These are phyloP conservation scores for Citrus australasica DNA, from an alignment of 345 rosid genomes.

Conservation along the genomic window DNA sequence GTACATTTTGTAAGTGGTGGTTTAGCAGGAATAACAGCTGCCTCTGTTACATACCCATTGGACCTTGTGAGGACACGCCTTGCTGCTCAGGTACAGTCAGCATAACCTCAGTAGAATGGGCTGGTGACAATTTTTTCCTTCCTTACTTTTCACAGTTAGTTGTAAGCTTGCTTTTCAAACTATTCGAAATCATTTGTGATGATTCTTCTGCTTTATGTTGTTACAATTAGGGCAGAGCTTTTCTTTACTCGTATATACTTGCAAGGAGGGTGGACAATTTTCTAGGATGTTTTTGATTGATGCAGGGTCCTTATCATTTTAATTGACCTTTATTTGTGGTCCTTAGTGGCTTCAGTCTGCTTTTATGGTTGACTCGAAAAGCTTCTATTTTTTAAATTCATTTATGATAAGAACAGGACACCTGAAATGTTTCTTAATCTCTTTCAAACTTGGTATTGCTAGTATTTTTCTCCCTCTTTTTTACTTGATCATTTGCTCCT, in stretches of 20 bases:
- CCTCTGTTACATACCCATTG: slow-evolving; percentile 89
- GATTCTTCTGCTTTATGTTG: background rate
- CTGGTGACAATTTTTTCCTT: background rate
- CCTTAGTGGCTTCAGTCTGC: background rate
- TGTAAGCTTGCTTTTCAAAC: background rate
- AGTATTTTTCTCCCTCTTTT: background rate
- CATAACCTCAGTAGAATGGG: slow-evolving; percentile 1
- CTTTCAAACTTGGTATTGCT: background rate
- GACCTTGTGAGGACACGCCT: slow-evolving; percentile 98
- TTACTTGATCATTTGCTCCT: slow-evolving; percentile 1
- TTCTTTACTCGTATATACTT: background rate
- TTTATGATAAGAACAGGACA: background rate
- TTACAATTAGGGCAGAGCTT: background rate
- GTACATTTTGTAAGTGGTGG: slow-evolving; percentile 86
- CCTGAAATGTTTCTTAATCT: background rate
- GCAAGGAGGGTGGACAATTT: background rate
- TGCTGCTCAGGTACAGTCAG: slow-evolving; percentile 75
- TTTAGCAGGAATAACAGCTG: slow-evolving; percentile 95
- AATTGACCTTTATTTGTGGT: background rate
- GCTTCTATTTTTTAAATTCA: background rate
- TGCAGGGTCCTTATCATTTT: background rate
- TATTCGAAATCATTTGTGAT: background rate
- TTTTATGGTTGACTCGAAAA: background rate
- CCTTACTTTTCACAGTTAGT: background rate
- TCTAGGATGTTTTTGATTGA: background rate